Base-by-base conservation (phyloP, 176 grass and related monocot genomes). In the Phyllostachys edulis region DNA sequence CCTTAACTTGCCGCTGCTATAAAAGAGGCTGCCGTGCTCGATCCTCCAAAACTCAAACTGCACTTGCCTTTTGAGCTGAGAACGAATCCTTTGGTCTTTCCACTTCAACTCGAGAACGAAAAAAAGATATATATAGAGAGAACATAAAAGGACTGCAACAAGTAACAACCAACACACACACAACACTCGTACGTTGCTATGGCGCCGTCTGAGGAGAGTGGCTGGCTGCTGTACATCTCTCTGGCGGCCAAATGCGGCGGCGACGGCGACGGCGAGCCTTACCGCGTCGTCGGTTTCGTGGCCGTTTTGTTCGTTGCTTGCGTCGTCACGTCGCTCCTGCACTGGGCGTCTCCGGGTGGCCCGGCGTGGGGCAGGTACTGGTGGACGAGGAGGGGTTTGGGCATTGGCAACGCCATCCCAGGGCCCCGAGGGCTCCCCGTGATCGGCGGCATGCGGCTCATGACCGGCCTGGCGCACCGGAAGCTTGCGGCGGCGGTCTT, bases 281-380 rank as follows among this genome's bases (percentile, higher is more conserved):
- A 81, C 87, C 80, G 78, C 46, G 42, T 94, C 4, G 27, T 79
- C 5, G 67, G 75, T 21, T 59, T 91, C 17, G 63, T 49, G 0
- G 34, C 63, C 0, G 67, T 89, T 4, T 9, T 92, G 1, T 9
- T 74, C 20, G 63, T 38, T 3, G 60, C 69, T 9, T 87, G 40
- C 71, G 39, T 87, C 10, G 67, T 80, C 41, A 94, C 82, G 21
- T 40, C 85, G 52, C 79, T 97, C 34, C 67, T 90, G 47, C 85
- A 94, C 84, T 97, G 94, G 94, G 60, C 78, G 9, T 67, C 50
- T 2, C 94, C 89, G 0, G 94, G 94, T 21, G 94, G 94, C 3
- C 87, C 94, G 0, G 91, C 94, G 23, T 97, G 94, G 94, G 94
- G 94, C 1, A 57, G 74, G 83, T 97, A 97, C 62, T 32, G 91